Conservation (phyloP, 805 yeast species). For the Cephaloascus fragrans region DNA sequence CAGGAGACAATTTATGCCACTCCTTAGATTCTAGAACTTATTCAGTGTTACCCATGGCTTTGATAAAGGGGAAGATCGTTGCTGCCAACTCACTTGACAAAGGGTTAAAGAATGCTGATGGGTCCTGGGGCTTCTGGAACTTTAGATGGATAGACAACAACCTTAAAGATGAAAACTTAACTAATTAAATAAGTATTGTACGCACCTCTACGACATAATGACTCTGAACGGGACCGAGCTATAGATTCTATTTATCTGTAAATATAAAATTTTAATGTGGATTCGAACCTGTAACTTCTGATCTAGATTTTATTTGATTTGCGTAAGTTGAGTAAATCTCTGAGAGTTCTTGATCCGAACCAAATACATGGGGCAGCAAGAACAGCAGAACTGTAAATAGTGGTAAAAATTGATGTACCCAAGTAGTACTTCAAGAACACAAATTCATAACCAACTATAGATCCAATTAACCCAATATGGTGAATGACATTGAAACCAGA, state of each 20-base stretch:
- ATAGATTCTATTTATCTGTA: too few species aligned
- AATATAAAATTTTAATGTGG: constrained; percentile 2
- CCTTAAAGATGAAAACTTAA: constrained; percentile 24
- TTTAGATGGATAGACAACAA: constrained; percentile 48
- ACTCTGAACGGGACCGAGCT: too few species aligned
- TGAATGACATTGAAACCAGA: constrained; percentile 12
- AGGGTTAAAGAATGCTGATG: constrained; percentile 27
- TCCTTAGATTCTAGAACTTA: constrained; percentile 87
- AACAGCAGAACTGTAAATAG: constrained; percentile 36
- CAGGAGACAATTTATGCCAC: constrained; percentile 87
- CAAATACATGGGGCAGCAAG: constrained; percentile 45
- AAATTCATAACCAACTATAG: constrained; percentile 41
- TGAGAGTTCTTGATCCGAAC: constrained; percentile 59
- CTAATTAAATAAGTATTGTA: constrained; percentile 1
- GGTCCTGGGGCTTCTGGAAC: constrained; percentile 31
- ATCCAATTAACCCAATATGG: constrained; percentile 34
- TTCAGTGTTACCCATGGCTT: constrained; percentile 81
- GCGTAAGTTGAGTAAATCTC: constrained; percentile 28
- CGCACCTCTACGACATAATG: not conserved
- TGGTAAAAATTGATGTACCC: constrained; percentile 49
- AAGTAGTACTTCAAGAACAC: constrained; percentile 49
- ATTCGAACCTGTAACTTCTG: not conserved
- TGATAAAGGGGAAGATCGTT: constrained; percentile 78
- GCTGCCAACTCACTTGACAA: constrained; percentile 50
- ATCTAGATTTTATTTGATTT: constrained; percentile 15